Evolutionary conservation across 495 filamentous ascomycete genomes (phyloP).

Genomic region (Penicillium macrosclerotiorum): DNA sequence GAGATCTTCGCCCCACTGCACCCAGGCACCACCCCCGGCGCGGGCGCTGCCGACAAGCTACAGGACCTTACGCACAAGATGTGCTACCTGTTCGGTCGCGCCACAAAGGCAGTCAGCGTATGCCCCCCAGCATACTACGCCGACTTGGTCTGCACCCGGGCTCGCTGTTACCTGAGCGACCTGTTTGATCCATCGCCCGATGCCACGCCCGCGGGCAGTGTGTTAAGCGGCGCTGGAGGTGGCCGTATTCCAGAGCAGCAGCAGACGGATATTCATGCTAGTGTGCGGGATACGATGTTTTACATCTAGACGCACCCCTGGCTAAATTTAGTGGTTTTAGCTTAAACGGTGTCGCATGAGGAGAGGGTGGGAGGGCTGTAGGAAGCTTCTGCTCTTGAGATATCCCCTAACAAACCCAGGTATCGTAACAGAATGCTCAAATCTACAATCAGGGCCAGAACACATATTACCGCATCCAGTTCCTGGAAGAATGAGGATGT

Average conservation of each 20-base stretch:
- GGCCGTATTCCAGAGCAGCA: background rate
- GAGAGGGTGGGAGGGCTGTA: too few relatives aligned
- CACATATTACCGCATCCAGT: too few relatives aligned
- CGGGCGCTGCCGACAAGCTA: constrained; percentile 54
- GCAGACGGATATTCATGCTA: constrained; percentile 44
- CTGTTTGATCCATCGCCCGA: constrained; percentile 40
- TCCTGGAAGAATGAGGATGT: too few relatives aligned
- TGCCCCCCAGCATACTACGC: constrained; percentile 84
- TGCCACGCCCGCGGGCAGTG: constrained; percentile 23
- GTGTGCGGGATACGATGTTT: constrained; percentile 67
- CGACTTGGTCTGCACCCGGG: constrained; percentile 70
- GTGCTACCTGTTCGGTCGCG: constrained; percentile 76
- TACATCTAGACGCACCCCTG: constrained; percentile 66
- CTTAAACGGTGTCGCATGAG: too few relatives aligned
- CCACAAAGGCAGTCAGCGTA: constrained; percentile 75
- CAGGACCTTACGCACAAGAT: constrained; percentile 69
- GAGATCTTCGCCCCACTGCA: constrained; percentile 58
- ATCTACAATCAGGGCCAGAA: too few relatives aligned
- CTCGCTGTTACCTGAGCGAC: constrained; percentile 61
- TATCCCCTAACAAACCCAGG: too few relatives aligned
- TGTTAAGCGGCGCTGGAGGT: constrained; percentile 14
- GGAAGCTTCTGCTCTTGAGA: too few relatives aligned
- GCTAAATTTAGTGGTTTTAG: too few relatives aligned
- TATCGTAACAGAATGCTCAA: too few relatives aligned
- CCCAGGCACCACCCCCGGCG: constrained; percentile 21